A percentile compares a stretch with the other conserved stretches of the same genome.
Evolutionary conservation across 2,329 filamentous ascomycete genomes (phyloP).

Genomic region (Pseudogymnoascus sp.): DNA sequence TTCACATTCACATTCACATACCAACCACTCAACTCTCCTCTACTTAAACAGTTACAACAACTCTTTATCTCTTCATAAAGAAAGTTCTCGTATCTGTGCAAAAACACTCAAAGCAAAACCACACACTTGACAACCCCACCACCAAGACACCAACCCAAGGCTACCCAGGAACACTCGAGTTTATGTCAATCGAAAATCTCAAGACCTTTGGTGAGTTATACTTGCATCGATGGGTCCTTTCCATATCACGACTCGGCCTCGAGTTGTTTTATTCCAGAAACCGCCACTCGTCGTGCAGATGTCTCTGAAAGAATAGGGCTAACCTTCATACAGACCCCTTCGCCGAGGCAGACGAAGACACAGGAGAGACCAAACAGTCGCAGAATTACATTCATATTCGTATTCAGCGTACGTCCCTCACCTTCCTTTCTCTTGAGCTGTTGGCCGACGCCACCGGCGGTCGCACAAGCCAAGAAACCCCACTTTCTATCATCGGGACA

Average conservation of each 20-base stretch:
- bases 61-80: neutral
- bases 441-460: neutral
- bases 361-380: slow-evolving; percentile 87
- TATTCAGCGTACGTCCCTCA: slow-evolving; percentile 77
- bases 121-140: slow-evolving; percentile 15
- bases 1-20: neutral
- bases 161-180: slow-evolving; percentile 64
- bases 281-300: slow-evolving; percentile 15
- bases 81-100: neutral
- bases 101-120: neutral
- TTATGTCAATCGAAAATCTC: slow-evolving; percentile 99
- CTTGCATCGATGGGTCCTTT: neutral
- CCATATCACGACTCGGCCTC: neutral
- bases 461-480: neutral
- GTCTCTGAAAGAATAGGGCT: slow-evolving; percentile 14
- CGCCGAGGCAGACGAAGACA: slow-evolving; percentile 99
- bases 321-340: slow-evolving; percentile 73
- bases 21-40: neutral
- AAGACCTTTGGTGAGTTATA: slow-evolving; percentile 75
- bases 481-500: slow-evolving; percentile 15
- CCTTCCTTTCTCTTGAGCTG: neutral
- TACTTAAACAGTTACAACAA: neutral
- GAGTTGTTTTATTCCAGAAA: neutral
- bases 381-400: slow-evolving; percentile 99
- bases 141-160: slow-evolving; percentile 21